Evolutionary conservation across 1,139 yeast species (phyloP), one percentile per base, ranked within the genome.

Genomic region (Spathaspora sp.): DNA sequence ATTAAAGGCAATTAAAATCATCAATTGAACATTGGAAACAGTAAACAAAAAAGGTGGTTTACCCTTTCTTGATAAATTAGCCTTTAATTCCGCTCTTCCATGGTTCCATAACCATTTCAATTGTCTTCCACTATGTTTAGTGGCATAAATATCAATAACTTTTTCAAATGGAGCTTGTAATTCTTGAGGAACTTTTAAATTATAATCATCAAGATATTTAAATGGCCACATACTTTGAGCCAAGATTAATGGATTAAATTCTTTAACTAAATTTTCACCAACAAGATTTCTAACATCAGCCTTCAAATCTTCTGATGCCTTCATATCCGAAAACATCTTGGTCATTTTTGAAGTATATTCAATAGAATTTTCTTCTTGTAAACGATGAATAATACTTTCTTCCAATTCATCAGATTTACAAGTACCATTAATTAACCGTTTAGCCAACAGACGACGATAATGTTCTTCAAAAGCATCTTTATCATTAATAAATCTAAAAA

Each of bases 101-200:
- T 89, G 84, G 56, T 89, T 88, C 97, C 98, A 95, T 49, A 93
- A 77, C 99, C 99, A 95, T 60, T 88, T 86, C 58, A 95, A 79
- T 55, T 89, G 84, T 64, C 99, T 80, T 11, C 98, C 98, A 50
- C 76, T 81, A 64, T 93, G 97, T 58, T 87, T 87, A 41, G 76
- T 72, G 42, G 81, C 77, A 63, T 93, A 95, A 51, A 86, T 78
- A 40, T 78, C 76, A 49, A 82, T 82, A 48, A 93, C 83, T 50
- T 81, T 79, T 43, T 83, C 81, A 56, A 86, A 82, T 2, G 95
- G 81, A 33, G 76, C 73, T 48, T 72, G 66, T 53, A 95, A 73
- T 54, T 84, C 89, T 2, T 76, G 67, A 2, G 79, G 75, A 25
- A 74, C 66, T 33, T 65, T 69, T 44, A 74, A 66, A 34, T 63